Evolutionary conservation across 1,284 basidiomycete genomes (phyloP), one percentile per base, ranked within the genome.

Genomic region (Trichosporon faecale): DNA sequence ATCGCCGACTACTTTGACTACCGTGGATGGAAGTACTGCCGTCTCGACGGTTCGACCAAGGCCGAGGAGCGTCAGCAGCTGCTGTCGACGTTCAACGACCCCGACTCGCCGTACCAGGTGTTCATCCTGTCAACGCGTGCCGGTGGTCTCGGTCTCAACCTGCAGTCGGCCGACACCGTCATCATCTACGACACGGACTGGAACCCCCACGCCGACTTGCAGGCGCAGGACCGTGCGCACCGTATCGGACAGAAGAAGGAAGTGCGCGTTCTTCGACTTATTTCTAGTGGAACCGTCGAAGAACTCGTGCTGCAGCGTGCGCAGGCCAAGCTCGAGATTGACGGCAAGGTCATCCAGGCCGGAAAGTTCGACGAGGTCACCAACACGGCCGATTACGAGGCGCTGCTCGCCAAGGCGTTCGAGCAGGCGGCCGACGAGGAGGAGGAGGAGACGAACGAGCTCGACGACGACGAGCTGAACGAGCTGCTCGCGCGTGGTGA

Each of bases 351-450:
- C 85, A 97, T 98, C 78, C 95, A 98, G 85, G 96, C 96, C 66
- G 96, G 96, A 87, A 94, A 95, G 71, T 99, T 98, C 86, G 97
- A 99, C 84, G 97, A 99, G 84, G 96, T 98, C 84, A 97, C 95
- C 21, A 97, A 95, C 1, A 92, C 94, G 72, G 95, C 97, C 81
- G 97, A 99, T 83, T 95, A 97, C 78, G 97, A 99, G 81, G 91
- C 94, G 79, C 91, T 96, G 77, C 85, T 98, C 83, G 92, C 93
- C 79, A 97, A 82, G 73, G 80, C 79, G 1, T 82, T 82, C 73
- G 81, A 81, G 71, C 69, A 76, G 7, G 70, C 71, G 33, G 91
- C 92, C 82, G 94, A 95, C 75, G 93, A 95, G 77, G 94, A 95
- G 75, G 92, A 91, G 70, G 94, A 96, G 78, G 94, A 95, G 83